Evolutionary conservation across 2,329 filamentous ascomycete species (phyloP), one percentile per base, ranked within the genome.

Genomic region (Penicillium hesseltinei): DNA sequence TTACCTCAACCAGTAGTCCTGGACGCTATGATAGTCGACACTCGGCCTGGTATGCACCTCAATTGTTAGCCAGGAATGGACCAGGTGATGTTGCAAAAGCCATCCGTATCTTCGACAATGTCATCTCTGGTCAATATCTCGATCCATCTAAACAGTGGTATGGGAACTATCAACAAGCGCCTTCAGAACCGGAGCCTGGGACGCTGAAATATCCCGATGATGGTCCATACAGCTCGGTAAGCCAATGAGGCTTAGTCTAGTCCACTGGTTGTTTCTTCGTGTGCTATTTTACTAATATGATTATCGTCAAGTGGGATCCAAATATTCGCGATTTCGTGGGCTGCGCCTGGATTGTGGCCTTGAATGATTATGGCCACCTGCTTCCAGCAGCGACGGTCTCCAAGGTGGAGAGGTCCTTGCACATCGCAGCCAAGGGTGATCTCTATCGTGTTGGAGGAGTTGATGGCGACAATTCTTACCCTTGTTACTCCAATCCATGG

Each of bases 391-490:
- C 75, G 9, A 64, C 78, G 0, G 70, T 76, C 17, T 52, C 66
- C 0, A 73, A 81, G 17, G 82, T 88, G 54, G 68, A 85, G 0
- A 75, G 81, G 40, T 83, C 80, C 21, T 69, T 88, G 4, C 74
- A 78, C 64, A 83, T 85, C 62, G 76, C 78, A 6, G 84, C 82
- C 0, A 73, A 83, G 15, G 85, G 84, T 10, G 85, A 88, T 59
- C 79, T 78, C 31, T 88, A 87, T 64, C 80, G 85, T 1, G 83
- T 86, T 35, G 84, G 84, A 1, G 81, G 84, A 15, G 72, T 87
- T 0, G 81, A 85, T 51, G 75, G 75, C 38, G 85, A 88, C 57
- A 88, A 88, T 53, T 71, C 88, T 0, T 87, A 86, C 54, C 84
- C 84, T 0, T 78, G 82, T 0, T 87, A 88, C 67, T 84, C 81